Evolutionary conservation across 2,329 filamentous ascomycete species (phyloP), one percentile per base, ranked within the genome.

Genomic region (Botryosphaeria agaves): DNA sequence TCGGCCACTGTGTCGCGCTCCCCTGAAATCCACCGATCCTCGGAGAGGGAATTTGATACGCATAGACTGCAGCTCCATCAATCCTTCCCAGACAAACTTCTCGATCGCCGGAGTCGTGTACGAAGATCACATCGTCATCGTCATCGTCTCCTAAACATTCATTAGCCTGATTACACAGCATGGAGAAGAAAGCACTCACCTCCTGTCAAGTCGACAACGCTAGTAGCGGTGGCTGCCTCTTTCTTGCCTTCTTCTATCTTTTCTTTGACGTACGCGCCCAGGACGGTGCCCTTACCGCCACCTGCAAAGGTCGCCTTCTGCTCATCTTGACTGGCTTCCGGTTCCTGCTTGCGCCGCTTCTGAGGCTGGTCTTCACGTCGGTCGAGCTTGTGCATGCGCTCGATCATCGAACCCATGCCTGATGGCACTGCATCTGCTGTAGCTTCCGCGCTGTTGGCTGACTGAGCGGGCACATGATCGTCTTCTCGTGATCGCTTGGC

Each of bases 51-150:
- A 87, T 70, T 20, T 61, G 57, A 42, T 71, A 65, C 36, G 76
- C 77, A 38, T 75, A 72, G 25, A 89, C 59, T 32, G 59, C 68
- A 2, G 73, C 69, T 12, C 64, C 66, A 32, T 82, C 73, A 14
- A 91, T 54, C 54, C 78, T 77, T 25, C 83, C 83, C 45, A 80
- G 84, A 53, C 82, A 91, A 3, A 91, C 76, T 44, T 82, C 72
- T 45, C 81, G 70, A 14, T 73, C 65, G 28, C 61, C 66, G 18
- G 71, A 62, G 33, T 79, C 66, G 25, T 65, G 62, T 9, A 73
- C 51, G 20, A 72, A 57, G 14, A 66, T 53, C 3, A 72, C 45
- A 5, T 49, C 48, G 7, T 77, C 69, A 16, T 72, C 68, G 26
- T 78, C 74, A 35, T 61, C 48, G 21, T 23, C 21, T 9, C 21